These are phyloP conservation scores for Emmonsiellopsis sp. DNA, from an alignment of 2,329 filamentous ascomycete genomes.

Conservation along the genomic window DNA sequence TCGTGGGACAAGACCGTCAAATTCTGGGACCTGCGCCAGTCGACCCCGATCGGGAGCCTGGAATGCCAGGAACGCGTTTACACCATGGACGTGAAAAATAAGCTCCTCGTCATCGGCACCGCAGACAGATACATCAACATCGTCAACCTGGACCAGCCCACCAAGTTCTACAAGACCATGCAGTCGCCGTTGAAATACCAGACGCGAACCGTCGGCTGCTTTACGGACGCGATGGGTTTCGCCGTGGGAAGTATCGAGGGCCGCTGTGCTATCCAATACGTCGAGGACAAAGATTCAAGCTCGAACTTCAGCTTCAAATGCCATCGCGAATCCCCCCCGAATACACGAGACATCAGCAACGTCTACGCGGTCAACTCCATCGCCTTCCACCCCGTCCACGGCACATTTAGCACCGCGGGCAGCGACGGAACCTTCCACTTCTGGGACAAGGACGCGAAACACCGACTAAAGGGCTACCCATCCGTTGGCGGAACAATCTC, in stretches of 20 bases:
- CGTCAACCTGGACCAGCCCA: slow-evolving; percentile 78
- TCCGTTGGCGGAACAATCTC: slow-evolving; percentile 78
- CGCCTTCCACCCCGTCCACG: slow-evolving; percentile 91
- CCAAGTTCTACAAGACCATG: slow-evolving; percentile 89
- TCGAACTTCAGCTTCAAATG: slow-evolving; percentile 99
- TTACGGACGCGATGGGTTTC: slow-evolving; percentile 82
- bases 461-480: slow-evolving; percentile 81
- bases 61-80: slow-evolving; percentile 53
- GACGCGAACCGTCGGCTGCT: slow-evolving; percentile 90
- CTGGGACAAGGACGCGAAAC: slow-evolving; percentile 81
- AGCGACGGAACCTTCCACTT: slow-evolving; percentile 80
- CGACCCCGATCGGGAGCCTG: slow-evolving; percentile 36
- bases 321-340: slow-evolving; percentile 69
- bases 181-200: slow-evolving; percentile 98
- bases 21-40: slow-evolving; percentile 48
- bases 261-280: slow-evolving; percentile 94
- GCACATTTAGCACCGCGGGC: slow-evolving; percentile 96
- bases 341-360: slow-evolving; percentile 61
- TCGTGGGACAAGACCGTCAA: slow-evolving; percentile 51
- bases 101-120: slow-evolving; percentile 82
- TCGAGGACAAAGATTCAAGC: slow-evolving; percentile 85
- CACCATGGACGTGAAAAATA: slow-evolving; percentile 81
- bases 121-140: slow-evolving; percentile 96
- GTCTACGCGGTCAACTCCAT: slow-evolving; percentile 96
- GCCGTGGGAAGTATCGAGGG: slow-evolving; percentile 95